These are phyloP conservation scores for Sphaerobolus stellatus DNA, from an alignment of 1,284 basidiomycete genomes.

Conservation along the genomic window DNA sequence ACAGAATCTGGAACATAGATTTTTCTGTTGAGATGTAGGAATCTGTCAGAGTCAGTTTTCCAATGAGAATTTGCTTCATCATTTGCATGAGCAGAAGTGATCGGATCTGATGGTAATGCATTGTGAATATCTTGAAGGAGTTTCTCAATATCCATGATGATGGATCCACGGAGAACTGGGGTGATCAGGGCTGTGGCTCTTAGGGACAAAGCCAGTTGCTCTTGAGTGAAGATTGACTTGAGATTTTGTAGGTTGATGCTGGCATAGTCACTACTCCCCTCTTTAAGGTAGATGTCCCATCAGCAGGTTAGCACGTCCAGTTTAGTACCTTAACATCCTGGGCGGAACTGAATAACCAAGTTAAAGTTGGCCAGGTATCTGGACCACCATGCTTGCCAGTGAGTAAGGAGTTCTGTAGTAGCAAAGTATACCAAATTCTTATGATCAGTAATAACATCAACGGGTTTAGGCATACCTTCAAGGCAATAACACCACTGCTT, in stretches of 20 bases:
- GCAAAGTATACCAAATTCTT: slow-evolving; percentile 19
- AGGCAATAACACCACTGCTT: not conserved
- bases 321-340: not conserved
- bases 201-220: not conserved
- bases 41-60: slow-evolving; percentile 14
- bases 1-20: slow-evolving; percentile 35
- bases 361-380: slow-evolving; percentile 22
- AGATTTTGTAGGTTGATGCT: not conserved
- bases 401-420: slow-evolving; percentile 9
- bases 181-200: not conserved
- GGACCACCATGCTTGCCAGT: slow-evolving; percentile 27
- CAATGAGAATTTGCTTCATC: not conserved
- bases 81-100: not conserved
- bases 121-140: slow-evolving; percentile 22
- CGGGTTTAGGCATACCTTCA: not conserved
- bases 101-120: slow-evolving; percentile 23
- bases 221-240: not conserved
- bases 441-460: slow-evolving; percentile 14
- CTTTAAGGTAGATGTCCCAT: not conserved
- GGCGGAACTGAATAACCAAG: slow-evolving; percentile 18
- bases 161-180: not conserved
- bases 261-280: slow-evolving; percentile 1
- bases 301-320: not conserved
- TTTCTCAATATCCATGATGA: slow-evolving; percentile 5
- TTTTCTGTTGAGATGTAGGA: slow-evolving; percentile 33